phyloP scores from a whole-genome alignment of 2,329 filamentous ascomycete species.

The Epichloe baconii region DNA sequence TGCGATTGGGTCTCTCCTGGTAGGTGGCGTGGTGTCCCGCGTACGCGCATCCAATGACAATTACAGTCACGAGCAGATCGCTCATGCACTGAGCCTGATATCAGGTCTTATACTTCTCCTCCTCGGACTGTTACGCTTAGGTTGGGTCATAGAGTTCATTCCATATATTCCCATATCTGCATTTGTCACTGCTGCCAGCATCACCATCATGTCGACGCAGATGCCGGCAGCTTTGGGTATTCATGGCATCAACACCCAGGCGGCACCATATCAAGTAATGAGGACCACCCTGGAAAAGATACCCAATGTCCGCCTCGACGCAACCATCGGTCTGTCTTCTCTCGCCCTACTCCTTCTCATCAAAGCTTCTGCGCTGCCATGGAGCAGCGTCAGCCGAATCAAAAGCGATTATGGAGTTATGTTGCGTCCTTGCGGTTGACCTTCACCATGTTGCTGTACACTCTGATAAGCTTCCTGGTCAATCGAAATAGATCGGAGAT shows the following conservation, averaged over 20 bases:
- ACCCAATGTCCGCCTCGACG: slow-evolving; percentile 42
- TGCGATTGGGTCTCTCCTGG: slow-evolving; percentile 36
- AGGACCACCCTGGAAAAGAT: slow-evolving; percentile 29
- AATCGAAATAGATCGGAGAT: slow-evolving; percentile 39
- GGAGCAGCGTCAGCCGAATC: slow-evolving; percentile 46
- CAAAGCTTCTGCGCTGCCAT: slow-evolving; percentile 46
- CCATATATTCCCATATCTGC: slow-evolving; percentile 35
- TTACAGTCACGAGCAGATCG: slow-evolving; percentile 27
- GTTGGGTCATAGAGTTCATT: slow-evolving; percentile 39
- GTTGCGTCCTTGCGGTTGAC: slow-evolving; percentile 60
- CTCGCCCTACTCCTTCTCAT: slow-evolving; percentile 54
- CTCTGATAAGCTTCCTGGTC: slow-evolving; percentile 56
- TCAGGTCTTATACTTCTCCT: slow-evolving; percentile 29
- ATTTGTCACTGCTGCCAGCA: slow-evolving; percentile 37
- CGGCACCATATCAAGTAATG: slow-evolving; percentile 31
- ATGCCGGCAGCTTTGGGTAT: slow-evolving; percentile 31
- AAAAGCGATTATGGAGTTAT: slow-evolving; percentile 57
- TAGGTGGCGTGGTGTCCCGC: slow-evolving; percentile 30
- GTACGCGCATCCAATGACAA: slow-evolving; percentile 23
- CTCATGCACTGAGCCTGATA: slow-evolving; percentile 31
- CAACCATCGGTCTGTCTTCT: slow-evolving; percentile 58
- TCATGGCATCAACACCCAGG: slow-evolving; percentile 28
- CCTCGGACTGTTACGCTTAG: slow-evolving; percentile 32
- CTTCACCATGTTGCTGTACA: slow-evolving; percentile 65
- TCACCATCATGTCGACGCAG: slow-evolving; percentile 37